phyloP scores from a whole-genome alignment of 2,329 filamentous ascomycete genomes.

The Tolypocladium ovalisporum region DNA sequence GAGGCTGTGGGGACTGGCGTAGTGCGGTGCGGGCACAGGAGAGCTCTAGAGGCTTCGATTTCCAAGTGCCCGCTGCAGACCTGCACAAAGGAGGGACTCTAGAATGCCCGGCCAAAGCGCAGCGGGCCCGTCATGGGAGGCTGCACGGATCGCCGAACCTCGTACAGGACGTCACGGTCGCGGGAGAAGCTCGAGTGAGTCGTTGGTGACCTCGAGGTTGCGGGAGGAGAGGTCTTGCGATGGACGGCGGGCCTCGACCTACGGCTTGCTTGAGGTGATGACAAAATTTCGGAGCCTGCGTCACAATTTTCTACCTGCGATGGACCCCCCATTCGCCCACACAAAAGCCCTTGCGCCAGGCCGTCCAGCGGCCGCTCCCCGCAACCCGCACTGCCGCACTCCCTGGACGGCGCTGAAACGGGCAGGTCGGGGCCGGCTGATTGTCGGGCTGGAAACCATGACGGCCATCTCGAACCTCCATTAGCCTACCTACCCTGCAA shows the following conservation, averaged over 20 bases:
- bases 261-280: conserved; percentile 7
- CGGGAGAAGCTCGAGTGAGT: conserved; percentile 8
- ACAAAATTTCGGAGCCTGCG: conserved; percentile 15
- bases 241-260: background rate
- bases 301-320: conserved; percentile 17
- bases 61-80: conserved; percentile 13
- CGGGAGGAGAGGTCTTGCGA: background rate
- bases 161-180: conserved; percentile 6
- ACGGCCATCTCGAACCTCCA: too few species aligned
- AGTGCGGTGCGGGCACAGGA: background rate
- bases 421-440: background rate
- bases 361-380: background rate
- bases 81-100: conserved; percentile 9
- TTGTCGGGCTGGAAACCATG: background rate
- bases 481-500: too few species aligned
- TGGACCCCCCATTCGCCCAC: background rate
- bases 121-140: conserved; percentile 17
- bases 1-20: background rate
- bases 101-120: conserved; percentile 20
- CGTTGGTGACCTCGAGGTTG: background rate
- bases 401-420: background rate
- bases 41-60: conserved; percentile 10
- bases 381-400: background rate
- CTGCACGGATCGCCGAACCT: conserved; percentile 11
- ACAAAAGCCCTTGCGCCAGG: background rate